Percentiles rank a stretch among this genome's conserved stretches.
Evolutionary conservation across 176 grass and related monocot species (phyloP).

Genomic region (Aegilops tauschii): DNA sequence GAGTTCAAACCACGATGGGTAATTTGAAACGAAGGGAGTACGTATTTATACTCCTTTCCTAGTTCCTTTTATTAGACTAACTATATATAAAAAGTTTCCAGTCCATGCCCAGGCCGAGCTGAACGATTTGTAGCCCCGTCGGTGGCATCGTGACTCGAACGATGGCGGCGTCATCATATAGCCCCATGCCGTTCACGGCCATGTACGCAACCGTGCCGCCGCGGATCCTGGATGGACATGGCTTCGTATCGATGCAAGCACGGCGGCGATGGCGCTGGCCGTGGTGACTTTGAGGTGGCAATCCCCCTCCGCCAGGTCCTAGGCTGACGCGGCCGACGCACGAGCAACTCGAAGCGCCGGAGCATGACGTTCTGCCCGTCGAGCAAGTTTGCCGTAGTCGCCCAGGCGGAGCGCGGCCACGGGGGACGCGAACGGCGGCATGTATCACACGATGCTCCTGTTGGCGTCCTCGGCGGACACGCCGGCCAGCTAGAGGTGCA

Average conservation of each 20-base stretch:
- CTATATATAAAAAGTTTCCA: slow-evolving; percentile 37
- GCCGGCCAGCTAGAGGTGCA: slow-evolving; percentile 27
- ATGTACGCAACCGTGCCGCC: slow-evolving; percentile 40
- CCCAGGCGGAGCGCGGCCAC: slow-evolving; percentile 36
- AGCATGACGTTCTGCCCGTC: too few species aligned
- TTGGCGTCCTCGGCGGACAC: slow-evolving; percentile 37
- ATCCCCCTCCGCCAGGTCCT: neutral
- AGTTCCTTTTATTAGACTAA: too few species aligned
- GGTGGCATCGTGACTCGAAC: slow-evolving; percentile 23
- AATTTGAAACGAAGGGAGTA: too few species aligned
- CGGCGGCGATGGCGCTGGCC: neutral
- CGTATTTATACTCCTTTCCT: too few species aligned
- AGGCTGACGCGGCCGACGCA: neutral
- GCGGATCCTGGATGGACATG: slow-evolving; percentile 41
- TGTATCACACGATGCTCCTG: slow-evolving; percentile 49
- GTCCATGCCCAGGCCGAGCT: neutral
- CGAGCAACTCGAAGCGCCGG: too few species aligned
- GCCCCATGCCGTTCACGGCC: slow-evolving; percentile 45
- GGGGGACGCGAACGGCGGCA: neutral
- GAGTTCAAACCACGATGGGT: too few species aligned
- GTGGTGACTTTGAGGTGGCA: slow-evolving; percentile 52
- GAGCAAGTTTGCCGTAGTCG: slow-evolving; percentile 30
- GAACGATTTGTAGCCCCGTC: slow-evolving; percentile 33
- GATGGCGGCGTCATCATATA: slow-evolving; percentile 44
- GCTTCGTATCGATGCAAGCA: neutral